Percentiles rank a stretch among this genome's conserved stretches.
Evolutionary conservation across 768 basidiomycete genomes (phyloP).

Genomic region (Mycena belliarum): DNA sequence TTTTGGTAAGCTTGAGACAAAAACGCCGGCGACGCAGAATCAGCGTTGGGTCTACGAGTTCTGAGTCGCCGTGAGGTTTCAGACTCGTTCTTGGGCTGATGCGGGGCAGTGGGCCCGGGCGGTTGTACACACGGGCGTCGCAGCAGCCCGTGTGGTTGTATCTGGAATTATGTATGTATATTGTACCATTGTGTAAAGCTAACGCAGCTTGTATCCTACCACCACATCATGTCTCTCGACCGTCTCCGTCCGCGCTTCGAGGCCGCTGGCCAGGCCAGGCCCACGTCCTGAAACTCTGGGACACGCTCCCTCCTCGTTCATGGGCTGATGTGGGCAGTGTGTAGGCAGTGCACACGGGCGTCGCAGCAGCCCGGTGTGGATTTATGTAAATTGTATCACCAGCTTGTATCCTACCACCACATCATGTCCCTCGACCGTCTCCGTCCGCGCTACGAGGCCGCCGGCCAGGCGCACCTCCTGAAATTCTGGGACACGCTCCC

Average conservation of each 20-base stretch:
- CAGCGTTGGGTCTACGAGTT: too few species aligned
- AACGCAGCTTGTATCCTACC: conserved; percentile 22
- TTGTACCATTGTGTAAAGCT: too few species aligned
- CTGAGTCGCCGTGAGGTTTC: too few species aligned
- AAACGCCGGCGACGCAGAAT: too few species aligned
- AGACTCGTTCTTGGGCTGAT: too few species aligned
- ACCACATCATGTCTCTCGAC: conserved; percentile 63
- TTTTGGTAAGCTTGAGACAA: too few species aligned
- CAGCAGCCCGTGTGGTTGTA: conserved; percentile 13
- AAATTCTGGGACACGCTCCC: conserved; percentile 80
- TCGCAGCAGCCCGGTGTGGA: not conserved
- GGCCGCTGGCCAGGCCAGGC: conserved; percentile 80
- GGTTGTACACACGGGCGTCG: too few species aligned
- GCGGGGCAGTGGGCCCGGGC: too few species aligned
- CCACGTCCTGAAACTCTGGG: conserved; percentile 90
- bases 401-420: conserved; percentile 38
- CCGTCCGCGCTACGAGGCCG: conserved; percentile 67
- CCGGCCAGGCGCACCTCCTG: conserved; percentile 88
- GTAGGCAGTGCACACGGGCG: not conserved
- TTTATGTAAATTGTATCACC: not conserved
- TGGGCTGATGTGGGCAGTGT: too few species aligned
- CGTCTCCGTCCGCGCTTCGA: conserved; percentile 64
- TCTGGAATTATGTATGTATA: not conserved
- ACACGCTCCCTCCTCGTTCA: conserved; percentile 65
- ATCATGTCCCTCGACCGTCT: conserved; percentile 61